Base-by-base conservation (phyloP, 148 eudicot species). In the Polygonum aviculare region DNA sequence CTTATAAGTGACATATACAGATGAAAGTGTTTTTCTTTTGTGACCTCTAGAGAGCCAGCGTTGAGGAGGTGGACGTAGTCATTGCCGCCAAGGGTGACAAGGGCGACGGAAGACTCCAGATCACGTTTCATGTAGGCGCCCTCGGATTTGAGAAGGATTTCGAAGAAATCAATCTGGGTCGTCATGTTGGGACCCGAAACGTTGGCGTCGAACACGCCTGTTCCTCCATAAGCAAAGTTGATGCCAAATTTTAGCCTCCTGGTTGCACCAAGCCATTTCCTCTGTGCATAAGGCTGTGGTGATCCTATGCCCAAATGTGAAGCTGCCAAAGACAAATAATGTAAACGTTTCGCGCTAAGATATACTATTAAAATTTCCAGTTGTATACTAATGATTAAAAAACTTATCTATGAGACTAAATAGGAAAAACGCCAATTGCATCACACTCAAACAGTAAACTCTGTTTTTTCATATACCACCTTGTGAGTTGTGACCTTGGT, bases 171-270 rank as follows among this genome's bases (percentile, higher is more conserved):
- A n/a, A 84, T 84, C 36, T 84, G 86, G 1, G 78, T 19, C 26
- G 80, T 75, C 84, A 89, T 79, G 76, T 89, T 89, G 52, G 93
- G 93, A 10, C 78, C 80, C 4, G 75, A 6, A 0, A 79, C 62
- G 7, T 76, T 59, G 10, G 87, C 84, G 76, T 89, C 72, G 76
- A 89, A 89, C 16, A 89, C 93, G 33, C 91, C 94, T 9, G 88
- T 88, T 35, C 94, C 94, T 76, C 91, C 94, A 49, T 80, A 88
- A 1, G 94, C 91, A 70, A 88, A 90, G 52, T 90, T 90, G 77
- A 90, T 74, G 60, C 94, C 94, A 47, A 72, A 76, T 35, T 14
- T 44, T 74, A 75, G 16, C 59, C 51, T 62, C 14, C 78, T 74
- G 26, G 40, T 35, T 7, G 48, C 80, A 39, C 72, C 74, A 2